Evolutionary conservation across 176 grass and related monocot species (phyloP), one percentile per base, ranked within the genome.

Genomic region (Musa troglodytarum): DNA sequence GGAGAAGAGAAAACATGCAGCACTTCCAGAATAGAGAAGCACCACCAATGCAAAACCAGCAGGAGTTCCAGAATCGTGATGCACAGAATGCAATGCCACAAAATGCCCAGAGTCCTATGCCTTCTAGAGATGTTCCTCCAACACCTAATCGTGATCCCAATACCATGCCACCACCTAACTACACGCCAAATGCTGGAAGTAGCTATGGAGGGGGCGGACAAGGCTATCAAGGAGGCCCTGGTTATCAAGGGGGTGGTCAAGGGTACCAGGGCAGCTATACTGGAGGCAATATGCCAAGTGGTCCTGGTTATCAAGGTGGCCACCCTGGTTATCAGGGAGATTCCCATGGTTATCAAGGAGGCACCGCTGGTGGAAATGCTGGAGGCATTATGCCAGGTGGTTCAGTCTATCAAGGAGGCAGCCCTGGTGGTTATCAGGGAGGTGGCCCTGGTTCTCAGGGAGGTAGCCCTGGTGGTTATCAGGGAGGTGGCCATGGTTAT

Each of bases 1-100:
- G 90, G 28, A 88, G 95, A 65, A 86, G 88, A 23, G 90, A 99
- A 10, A 90, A 90, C 74, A 87, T 79, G 82, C 93, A 90, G 71
- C 92, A 86, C 66, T 97, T 86, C 72, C 93, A 93, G 75, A 89
- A 77, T 12, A 82, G 85, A 58, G 83, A 85, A 19, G 74, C 49
- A 14, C 81, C 94, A 71, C 88, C 76, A 1, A 85, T 79, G 65
- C 78, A 49, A n/a, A 50, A 70, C 25, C 68, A 70, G 29, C 3
- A 34, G 13, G 43, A 43, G 0, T 19, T 70, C 16, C 68, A 70
- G 49, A 70, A 70, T 70, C 0, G 76, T 0, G 53, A 78, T 85
- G 49, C 20, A 9, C 87, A 72, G 34, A 82, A 76, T 53, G 72
- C 74, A 9, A 76, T 87, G 63, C 80, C 75, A 7, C 70, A 43